Evolutionary conservation across 2,329 filamentous ascomycete genomes (phyloP).

Genomic region (Aureobasidium lini): DNA sequence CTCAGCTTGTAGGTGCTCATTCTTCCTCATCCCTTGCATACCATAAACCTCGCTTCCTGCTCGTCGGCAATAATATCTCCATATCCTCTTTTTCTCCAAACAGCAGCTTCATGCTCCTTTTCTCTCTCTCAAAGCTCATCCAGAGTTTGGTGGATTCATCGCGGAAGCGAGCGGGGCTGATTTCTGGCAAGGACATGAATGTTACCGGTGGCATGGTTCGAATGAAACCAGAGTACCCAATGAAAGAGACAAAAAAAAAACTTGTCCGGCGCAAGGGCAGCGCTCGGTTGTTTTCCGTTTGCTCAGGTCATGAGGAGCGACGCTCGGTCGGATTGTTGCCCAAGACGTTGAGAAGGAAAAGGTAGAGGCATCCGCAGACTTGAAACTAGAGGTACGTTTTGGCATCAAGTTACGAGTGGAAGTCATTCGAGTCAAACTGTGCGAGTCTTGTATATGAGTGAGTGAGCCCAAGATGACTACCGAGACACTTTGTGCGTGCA

Average conservation of each 20-base stretch:
- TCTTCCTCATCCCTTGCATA: neutral
- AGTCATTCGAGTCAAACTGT: neutral
- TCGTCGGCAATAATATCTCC: no score
- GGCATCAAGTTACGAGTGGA: neutral
- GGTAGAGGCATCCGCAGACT: neutral
- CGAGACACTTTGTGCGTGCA: neutral
- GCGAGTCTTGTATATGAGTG: neutral
- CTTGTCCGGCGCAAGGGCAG: neutral
- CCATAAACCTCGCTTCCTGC: neutral
- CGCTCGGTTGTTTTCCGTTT: neutral
- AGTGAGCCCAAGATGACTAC: neutral
- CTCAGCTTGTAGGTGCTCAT: neutral
- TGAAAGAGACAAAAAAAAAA: neutral
- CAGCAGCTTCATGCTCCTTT: neutral
- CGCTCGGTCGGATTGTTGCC: neutral
- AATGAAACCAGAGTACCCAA: neutral
- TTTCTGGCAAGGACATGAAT: neutral
- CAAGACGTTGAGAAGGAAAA: neutral
- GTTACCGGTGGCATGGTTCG: slow-evolving; percentile 5
- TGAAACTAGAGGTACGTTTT: neutral
- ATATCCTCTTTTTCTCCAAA: neutral
- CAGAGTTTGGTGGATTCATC: neutral
- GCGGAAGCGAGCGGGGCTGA: neutral
- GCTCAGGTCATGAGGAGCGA: neutral
- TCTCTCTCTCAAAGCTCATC: no score